A percentile compares a stretch with the other conserved stretches of the same genome.
Evolutionary conservation across 805 yeast species (phyloP).

Genomic region (Metschnikowia matae): DNA sequence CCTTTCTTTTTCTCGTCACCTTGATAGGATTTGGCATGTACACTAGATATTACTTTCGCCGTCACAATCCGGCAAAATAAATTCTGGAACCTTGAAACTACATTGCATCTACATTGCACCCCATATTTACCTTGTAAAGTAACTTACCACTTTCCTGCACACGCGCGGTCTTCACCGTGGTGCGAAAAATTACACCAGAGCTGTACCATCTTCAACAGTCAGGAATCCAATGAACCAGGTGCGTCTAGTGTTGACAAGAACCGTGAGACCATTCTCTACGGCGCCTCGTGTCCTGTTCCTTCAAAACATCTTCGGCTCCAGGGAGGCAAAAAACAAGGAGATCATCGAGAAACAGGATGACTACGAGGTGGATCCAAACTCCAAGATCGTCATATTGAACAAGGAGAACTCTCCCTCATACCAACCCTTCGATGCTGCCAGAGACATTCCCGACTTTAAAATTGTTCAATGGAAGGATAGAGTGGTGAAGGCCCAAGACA

Average conservation of each 20-base stretch:
- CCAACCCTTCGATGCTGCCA: slow-evolving; percentile 23
- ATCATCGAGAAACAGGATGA: slow-evolving; percentile 38
- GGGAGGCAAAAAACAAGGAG: slow-evolving; percentile 30
- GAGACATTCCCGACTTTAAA: slow-evolving; percentile 34
- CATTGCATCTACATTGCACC: too few relatives aligned
- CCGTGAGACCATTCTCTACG: slow-evolving; percentile 7
- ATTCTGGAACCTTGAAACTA: neutral
- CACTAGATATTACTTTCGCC: neutral
- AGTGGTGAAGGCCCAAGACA: slow-evolving; percentile 21
- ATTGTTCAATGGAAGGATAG: slow-evolving; percentile 35
- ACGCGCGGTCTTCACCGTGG: neutral
- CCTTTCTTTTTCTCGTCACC: neutral
- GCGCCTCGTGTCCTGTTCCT: slow-evolving; percentile 23
- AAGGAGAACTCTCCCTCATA: slow-evolving; percentile 31
- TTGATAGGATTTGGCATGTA: neutral
- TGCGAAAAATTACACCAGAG: slow-evolving; percentile 4
- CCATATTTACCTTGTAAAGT: neutral
- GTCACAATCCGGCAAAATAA: neutral
- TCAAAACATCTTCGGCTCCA: slow-evolving; percentile 32
- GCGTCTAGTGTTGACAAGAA: slow-evolving; percentile 2
- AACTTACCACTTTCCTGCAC: neutral
- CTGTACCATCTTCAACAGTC: neutral
- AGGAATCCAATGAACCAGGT: slow-evolving; percentile 2
- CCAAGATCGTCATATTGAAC: slow-evolving; percentile 34
- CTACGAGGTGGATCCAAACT: slow-evolving; percentile 28